Conservation (phyloP, 2,329 filamentous ascomycete genomes). For the Pseudonectria foliicola region DNA sequence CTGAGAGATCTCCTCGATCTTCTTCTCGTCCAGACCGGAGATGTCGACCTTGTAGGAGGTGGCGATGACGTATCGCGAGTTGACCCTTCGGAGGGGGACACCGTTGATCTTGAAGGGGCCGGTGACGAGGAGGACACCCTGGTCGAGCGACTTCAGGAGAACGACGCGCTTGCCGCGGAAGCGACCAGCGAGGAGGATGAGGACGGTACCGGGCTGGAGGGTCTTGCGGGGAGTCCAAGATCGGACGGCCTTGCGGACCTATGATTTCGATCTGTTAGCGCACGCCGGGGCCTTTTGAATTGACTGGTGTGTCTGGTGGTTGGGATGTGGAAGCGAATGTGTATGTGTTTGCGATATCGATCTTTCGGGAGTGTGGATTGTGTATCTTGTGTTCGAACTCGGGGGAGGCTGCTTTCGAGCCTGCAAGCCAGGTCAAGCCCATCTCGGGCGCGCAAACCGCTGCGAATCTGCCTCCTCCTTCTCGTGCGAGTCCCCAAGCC, state of each 20-base stretch:
- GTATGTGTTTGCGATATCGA: constrained; percentile 5
- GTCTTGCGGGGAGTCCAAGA: constrained; percentile 80
- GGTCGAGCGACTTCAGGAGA: constrained; percentile 93
- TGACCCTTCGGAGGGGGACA: constrained; percentile 91
- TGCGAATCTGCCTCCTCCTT: constrained; percentile 5
- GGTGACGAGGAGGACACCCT: constrained; percentile 98
- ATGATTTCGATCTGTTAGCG: constrained; percentile 29
- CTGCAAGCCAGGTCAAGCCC: constrained; percentile 3
- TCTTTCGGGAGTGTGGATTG: constrained; percentile 3
- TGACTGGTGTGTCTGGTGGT: constrained; percentile 3
- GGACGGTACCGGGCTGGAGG: constrained; percentile 89
- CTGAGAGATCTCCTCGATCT: constrained; percentile 71
- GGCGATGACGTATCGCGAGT: constrained; percentile 88
- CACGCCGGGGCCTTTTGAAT: background rate
- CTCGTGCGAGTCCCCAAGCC: constrained; percentile 6
- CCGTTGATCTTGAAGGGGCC: constrained; percentile 99
- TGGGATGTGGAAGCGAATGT: constrained; percentile 4
- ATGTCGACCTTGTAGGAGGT: constrained; percentile 82
- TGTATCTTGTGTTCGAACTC: constrained; percentile 9
- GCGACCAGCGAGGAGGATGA: constrained; percentile 98
- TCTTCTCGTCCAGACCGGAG: constrained; percentile 78
- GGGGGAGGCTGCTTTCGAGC: constrained; percentile 8
- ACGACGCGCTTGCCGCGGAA: constrained; percentile 99
- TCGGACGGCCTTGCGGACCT: constrained; percentile 93
- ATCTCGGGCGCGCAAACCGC: constrained; percentile 7